Evolutionary conservation across 2,329 filamentous ascomycete species (phyloP), one percentile per base, ranked within the genome.

Genomic region (Ceratocystis variospora): DNA sequence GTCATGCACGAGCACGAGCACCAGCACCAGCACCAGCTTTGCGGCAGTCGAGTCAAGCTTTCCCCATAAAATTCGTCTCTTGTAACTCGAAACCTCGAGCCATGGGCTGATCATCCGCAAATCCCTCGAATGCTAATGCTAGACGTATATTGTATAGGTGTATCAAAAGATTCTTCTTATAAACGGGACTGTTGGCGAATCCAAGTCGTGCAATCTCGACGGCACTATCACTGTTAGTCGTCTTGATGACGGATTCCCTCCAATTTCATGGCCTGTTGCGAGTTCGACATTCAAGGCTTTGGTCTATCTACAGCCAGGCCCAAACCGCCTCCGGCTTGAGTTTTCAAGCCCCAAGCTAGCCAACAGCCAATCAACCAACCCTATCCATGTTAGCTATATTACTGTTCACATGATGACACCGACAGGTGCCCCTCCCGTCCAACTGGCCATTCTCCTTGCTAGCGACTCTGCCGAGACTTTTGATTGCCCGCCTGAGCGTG

Each of bases 271-370:
- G 92, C 93, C 92, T 0, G 93, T 96, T 10, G 87, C 81, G 73
- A 87, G 90, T 69, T 95, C 89, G 2, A 86, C 92, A 74, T 97
- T 96, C 81, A 97, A 97, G 77, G 88, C 88, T 4, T 79, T 97
- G 37, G 82, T 96, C 8, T 90, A 96, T 75, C 83, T 99, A n/a
- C 85, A 88, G 69, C 92, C 94, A 3, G 94, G 94, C 0, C 89
- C 90, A 65, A 99, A 99, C 75, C 86, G 84, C 70, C 77, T 97
- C 37, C 87, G 90, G 28, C 87, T 97, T 70, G 93, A 96, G 73
- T 97, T 96, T 73, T 82, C 82, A 61, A 94, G 88, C 41, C 88
- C 89, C 3, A 95, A 94, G 74, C 79, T 94, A 37, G 85, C 87
- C 22, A 84, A 88, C 67, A 84, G 81, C 73, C 83, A 82, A 69